These are phyloP conservation scores for Plasmodium vinckei DNA, from an alignment of 169 alveolate genomes.

Conservation along the genomic window DNA sequence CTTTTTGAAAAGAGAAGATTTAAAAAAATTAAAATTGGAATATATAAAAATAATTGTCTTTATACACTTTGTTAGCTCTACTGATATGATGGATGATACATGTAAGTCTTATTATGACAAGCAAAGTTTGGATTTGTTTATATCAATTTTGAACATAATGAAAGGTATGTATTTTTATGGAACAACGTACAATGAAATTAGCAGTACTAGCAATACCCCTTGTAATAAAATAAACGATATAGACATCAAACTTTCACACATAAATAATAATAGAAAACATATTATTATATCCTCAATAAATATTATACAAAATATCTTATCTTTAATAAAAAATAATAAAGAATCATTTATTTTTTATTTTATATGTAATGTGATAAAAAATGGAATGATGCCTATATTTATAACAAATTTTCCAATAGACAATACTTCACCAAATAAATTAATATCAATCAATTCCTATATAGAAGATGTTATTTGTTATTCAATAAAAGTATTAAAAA, in stretches of 20 bases:
- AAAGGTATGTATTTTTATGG: slow-evolving; percentile 25
- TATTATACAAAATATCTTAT: slow-evolving; percentile 57
- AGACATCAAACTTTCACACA: neutral
- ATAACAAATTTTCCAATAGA: slow-evolving; percentile 2
- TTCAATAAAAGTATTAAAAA: slow-evolving; percentile 42
- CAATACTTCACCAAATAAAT: slow-evolving; percentile 5
- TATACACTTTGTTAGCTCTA: slow-evolving; percentile 36
- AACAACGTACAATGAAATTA: neutral
- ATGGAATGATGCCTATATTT: slow-evolving; percentile 34
- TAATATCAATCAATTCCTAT: slow-evolving; percentile 28
- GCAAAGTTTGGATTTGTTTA: slow-evolving; percentile 29
- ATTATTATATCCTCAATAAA: slow-evolving; percentile 47
- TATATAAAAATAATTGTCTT: slow-evolving; percentile 64
- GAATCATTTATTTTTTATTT: slow-evolving; percentile 57
- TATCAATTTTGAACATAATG: slow-evolving; percentile 24
- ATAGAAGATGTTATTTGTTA: slow-evolving; percentile 47
- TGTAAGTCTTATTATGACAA: slow-evolving; percentile 19
- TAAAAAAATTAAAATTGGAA: slow-evolving; percentile 42
- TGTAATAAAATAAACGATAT: neutral
- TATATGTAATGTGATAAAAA: slow-evolving; percentile 29
- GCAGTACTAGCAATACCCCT: neutral
- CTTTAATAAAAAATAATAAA: slow-evolving; percentile 32
- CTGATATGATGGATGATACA: slow-evolving; percentile 15
- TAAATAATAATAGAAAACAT: slow-evolving; percentile 25
- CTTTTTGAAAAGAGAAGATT: slow-evolving; percentile 14